These are phyloP conservation scores for Talaromyces ruber DNA, from an alignment of 495 filamentous ascomycete species.

Conservation along the genomic window DNA sequence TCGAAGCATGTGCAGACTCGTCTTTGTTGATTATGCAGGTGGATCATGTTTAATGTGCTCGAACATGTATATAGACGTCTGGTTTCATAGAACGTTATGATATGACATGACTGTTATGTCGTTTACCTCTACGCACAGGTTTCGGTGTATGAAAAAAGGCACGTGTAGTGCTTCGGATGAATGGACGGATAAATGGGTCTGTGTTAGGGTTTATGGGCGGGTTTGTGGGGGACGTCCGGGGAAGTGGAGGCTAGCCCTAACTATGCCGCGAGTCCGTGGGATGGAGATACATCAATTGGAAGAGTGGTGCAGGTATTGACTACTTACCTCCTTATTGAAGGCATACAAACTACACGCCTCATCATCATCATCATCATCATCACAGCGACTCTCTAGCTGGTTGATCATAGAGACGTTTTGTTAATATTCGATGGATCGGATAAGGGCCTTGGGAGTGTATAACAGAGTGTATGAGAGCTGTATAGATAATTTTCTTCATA, in stretches of 20 bases:
- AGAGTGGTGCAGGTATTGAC: not conserved
- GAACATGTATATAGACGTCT: constrained; percentile 1
- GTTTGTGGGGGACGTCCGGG: not conserved
- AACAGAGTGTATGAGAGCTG: too few relatives aligned
- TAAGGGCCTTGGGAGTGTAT: too few relatives aligned
- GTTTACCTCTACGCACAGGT: not conserved
- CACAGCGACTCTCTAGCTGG: too few relatives aligned
- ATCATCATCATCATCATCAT: too few relatives aligned
- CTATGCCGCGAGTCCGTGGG: too few relatives aligned
- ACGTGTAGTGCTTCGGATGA: not conserved
- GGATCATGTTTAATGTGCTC: not conserved
- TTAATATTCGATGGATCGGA: too few relatives aligned
- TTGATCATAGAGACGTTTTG: too few relatives aligned
- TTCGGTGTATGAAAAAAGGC: not conserved
- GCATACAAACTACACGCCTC: not conserved
- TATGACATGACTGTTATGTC: not conserved
- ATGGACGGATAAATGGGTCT: not conserved
- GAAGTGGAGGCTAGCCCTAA: not conserved
- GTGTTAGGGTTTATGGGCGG: not conserved
- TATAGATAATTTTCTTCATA: too few relatives aligned
- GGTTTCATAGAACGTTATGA: not conserved
- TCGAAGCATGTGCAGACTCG: not conserved
- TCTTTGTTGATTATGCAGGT: not conserved
- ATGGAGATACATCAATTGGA: too few relatives aligned
- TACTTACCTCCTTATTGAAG: not conserved